Evolutionary conservation across 768 basidiomycete species (phyloP), one percentile per base, ranked within the genome.

Genomic region (Pilatotrama ljubarskyi): DNA sequence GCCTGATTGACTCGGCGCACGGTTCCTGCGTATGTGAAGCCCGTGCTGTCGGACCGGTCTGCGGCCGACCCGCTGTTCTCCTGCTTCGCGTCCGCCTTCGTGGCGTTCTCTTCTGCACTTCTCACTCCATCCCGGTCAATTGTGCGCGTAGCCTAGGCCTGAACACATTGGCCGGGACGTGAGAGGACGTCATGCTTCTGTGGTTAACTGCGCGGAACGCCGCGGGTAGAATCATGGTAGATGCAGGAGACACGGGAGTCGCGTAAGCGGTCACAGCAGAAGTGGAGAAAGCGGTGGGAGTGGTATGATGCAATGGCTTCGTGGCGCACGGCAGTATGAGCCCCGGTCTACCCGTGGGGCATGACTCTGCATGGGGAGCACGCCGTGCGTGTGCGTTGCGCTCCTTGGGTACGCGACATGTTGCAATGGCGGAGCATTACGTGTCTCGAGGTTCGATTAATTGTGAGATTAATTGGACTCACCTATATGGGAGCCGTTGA

Each of bases 391-490:
- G 10, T 4, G 29, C 29, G 29, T 32, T 32, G 29, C 29, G 29
- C 29, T 32, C 4, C 29, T 32, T 32, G 29, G 29, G 29, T 32
- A 32, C 29, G 10, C 5, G 29, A 32, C 29, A 32, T 32, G 29
- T 32, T 40, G 13, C n/a, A 13, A 6, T n/a, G 14, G n/a, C 38
- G 14, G 38, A 3, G 38, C 38, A 40, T 40, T 40, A 40, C 38
- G 38, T 47, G 25, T 47, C 11, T 17, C 48, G 18, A 17, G 38
- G 37, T 15, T 15, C 38, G 55, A 57, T 57, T 57, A 41, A 57
- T 57, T 57, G 47, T 18, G 47, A 49, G 47, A 49, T 49, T 37
- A 20, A 57, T 49, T 40, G 15, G 17, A 15, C 25, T 20, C 20
- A n/a, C 11, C 14, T 0, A 26, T 10, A 25, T 24, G 24, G 13